Evolutionary conservation across 345 rosid genomes (phyloP).

Genomic region (Citrus hindsii): DNA sequence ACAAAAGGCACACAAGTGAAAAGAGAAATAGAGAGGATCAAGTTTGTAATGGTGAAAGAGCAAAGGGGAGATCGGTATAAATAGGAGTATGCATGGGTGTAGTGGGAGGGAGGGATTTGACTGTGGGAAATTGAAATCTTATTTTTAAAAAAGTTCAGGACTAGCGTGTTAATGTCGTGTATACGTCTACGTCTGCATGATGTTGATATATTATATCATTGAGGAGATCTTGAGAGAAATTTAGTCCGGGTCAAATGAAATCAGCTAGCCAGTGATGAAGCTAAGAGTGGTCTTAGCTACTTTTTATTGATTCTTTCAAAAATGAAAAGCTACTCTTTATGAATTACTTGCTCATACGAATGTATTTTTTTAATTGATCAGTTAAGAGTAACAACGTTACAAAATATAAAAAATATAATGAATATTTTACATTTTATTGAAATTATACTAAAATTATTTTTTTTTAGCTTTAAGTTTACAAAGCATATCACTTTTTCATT

Average conservation of each 20-base stretch:
- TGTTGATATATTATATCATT: neutral
- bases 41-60: neutral
- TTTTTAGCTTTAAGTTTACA: too few species aligned
- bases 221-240: neutral
- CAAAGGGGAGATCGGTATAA: neutral
- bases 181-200: neutral
- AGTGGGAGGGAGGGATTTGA: neutral
- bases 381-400: too few species aligned
- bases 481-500: too few species aligned
- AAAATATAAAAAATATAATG: too few species aligned
- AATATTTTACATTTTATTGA: too few species aligned
- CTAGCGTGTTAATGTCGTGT: neutral
- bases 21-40: neutral
- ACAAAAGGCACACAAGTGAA: too few species aligned
- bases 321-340: too few species aligned
- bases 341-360: too few species aligned
- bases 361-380: too few species aligned
- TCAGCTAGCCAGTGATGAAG: neutral
- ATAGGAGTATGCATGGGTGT: neutral
- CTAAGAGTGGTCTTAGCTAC: too few species aligned
- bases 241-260: neutral
- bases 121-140: neutral
- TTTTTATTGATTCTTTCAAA: too few species aligned
- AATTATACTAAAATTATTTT: too few species aligned
- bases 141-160: neutral